Evolutionary conservation across 129 eudicot genomes (phyloP).

Genomic region (Flaveria robusta): DNA sequence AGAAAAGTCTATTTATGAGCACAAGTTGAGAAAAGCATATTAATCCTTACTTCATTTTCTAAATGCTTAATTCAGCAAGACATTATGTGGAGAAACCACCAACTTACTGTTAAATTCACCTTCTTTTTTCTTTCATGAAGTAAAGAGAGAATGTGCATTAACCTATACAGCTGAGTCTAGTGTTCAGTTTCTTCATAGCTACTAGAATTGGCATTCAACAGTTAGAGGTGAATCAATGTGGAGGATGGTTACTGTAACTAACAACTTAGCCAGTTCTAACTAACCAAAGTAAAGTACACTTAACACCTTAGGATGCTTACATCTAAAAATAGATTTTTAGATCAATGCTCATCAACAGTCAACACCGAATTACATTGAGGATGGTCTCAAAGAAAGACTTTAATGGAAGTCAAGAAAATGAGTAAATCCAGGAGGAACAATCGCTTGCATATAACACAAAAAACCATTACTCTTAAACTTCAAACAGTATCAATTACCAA

Average conservation of each 20-base stretch:
- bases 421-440: neutral
- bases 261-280: neutral
- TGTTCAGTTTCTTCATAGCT: neutral
- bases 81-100: neutral
- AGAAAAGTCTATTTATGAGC: too few relatives aligned
- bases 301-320: neutral
- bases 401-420: neutral
- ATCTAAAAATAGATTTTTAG: neutral
- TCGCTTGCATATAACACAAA: neutral
- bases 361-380: neutral
- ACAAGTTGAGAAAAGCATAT: too few relatives aligned
- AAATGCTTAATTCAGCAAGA: too few relatives aligned
- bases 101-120: conserved; percentile 4
- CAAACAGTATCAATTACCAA: neutral
- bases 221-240: neutral
- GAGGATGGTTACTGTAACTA: neutral
- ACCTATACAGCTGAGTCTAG: neutral
- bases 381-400: neutral
- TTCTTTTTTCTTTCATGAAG: neutral
- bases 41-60: too few relatives aligned
- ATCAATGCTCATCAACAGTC: neutral
- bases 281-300: too few relatives aligned
- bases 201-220: neutral
- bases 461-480: neutral
- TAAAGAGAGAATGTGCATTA: neutral